Evolutionary conservation across 2,329 filamentous ascomycete species (phyloP).

Genomic region (Chaetothyriales sp.): DNA sequence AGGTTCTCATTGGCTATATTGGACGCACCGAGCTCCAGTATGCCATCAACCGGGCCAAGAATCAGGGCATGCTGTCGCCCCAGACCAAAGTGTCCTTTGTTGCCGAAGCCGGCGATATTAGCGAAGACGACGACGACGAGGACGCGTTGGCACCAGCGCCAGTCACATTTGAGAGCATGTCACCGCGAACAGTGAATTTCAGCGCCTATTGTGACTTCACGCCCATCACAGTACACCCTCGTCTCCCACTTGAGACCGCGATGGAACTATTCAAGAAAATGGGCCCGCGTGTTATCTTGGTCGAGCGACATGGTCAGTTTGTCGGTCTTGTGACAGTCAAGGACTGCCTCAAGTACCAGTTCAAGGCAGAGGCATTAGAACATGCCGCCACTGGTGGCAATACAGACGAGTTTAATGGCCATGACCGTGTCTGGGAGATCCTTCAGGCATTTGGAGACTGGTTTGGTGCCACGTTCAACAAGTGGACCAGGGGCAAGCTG

Average conservation of each 20-base stretch:
- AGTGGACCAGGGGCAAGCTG: conserved; percentile 42
- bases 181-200: conserved; percentile 55
- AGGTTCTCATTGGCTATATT: conserved; percentile 74
- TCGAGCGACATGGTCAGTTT: conserved; percentile 75
- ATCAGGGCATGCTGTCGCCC: conserved; percentile 49
- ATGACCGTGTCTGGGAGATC: conserved; percentile 51
- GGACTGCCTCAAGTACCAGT: conserved; percentile 92
- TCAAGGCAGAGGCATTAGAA: conserved; percentile 82
- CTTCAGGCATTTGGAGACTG: conserved; percentile 41
- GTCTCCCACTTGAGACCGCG: conserved; percentile 82
- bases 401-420: conserved; percentile 43
- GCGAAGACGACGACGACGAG: conserved; percentile 12
- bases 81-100: conserved; percentile 60
- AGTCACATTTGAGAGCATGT: conserved; percentile 46
- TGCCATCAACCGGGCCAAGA: conserved; percentile 65
- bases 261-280: conserved; percentile 99
- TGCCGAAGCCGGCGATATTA: conserved; percentile 29
- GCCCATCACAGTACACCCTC: conserved; percentile 78
- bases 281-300: conserved; percentile 78
- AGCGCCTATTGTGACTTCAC: conserved; percentile 77
- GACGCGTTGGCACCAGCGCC: conserved; percentile 19
- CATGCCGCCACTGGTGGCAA: conserved; percentile 32
- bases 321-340: conserved; percentile 86
- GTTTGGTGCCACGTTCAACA: conserved; percentile 42
- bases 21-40: conserved; percentile 84